Percentiles rank a stretch among this genome's conserved stretches.
Conservation (phyloP, 208 protist genomes). For the Trypanosoma melophagium region DNA sequence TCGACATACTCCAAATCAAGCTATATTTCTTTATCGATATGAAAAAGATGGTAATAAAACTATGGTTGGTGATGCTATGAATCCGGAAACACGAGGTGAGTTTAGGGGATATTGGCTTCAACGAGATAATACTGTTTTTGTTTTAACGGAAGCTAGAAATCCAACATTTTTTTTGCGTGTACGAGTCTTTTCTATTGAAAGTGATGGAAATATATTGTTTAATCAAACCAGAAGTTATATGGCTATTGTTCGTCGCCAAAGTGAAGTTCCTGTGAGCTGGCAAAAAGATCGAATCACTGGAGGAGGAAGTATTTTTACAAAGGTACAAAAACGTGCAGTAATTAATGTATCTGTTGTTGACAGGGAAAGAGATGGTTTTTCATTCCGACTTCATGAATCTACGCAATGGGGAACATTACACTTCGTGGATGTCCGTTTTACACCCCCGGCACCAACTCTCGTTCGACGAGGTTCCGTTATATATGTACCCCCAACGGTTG, state of each 20-base stretch:
- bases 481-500: neutral
- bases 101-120: neutral
- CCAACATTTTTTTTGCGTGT: neutral
- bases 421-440: neutral
- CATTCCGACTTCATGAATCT: neutral
- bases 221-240: neutral
- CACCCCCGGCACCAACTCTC: neutral
- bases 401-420: neutral
- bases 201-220: neutral
- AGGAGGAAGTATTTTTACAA: neutral
- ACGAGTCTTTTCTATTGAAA: neutral
- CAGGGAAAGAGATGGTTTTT: neutral
- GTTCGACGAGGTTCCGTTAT: neutral
- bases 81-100: neutral
- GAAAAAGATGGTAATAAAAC: conserved; percentile 1
- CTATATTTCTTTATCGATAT: neutral
- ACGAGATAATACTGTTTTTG: neutral
- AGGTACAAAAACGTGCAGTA: neutral
- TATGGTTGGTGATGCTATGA: neutral
- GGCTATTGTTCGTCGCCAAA: neutral
- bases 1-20: neutral
- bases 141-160: neutral
- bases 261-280: neutral
- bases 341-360: neutral
- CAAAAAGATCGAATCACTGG: neutral